Conservation (phyloP, 2,329 filamentous ascomycete species). For the Colletotrichum caudatum region DNA sequence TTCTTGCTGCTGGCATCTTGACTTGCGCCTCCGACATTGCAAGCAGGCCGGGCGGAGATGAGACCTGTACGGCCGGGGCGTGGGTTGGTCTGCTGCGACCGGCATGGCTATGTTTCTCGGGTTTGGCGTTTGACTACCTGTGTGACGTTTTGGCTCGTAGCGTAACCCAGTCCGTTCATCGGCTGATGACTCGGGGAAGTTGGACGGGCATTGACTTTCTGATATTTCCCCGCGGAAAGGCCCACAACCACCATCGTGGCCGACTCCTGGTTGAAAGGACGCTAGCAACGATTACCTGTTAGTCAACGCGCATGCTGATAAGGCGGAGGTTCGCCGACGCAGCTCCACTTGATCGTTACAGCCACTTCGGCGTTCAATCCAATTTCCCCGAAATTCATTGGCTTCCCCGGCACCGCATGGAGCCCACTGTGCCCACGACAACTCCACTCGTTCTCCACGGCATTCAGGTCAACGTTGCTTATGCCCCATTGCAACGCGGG, state of each 20-base stretch:
- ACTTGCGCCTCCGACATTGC: slow-evolving; percentile 70
- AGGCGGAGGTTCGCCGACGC: slow-evolving; percentile 40
- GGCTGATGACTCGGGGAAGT: slow-evolving; percentile 35
- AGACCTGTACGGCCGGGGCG: slow-evolving; percentile 67
- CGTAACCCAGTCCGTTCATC: slow-evolving; percentile 33
- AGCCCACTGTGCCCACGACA: slow-evolving; percentile 22
- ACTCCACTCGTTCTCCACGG: slow-evolving; percentile 29
- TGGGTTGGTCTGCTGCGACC: slow-evolving; percentile 23
- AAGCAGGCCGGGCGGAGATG: slow-evolving; percentile 72
- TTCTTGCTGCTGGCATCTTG: slow-evolving; percentile 66
- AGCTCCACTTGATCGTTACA: slow-evolving; percentile 24
- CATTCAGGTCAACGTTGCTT: neutral
- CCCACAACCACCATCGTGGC: slow-evolving; percentile 30
- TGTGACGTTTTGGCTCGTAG: slow-evolving; percentile 10
- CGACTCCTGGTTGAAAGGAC: slow-evolving; percentile 16
- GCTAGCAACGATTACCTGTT: slow-evolving; percentile 31
- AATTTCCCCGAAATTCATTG: slow-evolving; percentile 7
- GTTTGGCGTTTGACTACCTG: slow-evolving; percentile 1
- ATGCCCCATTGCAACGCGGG: slow-evolving; percentile 26
- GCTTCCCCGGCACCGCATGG: slow-evolving; percentile 15
- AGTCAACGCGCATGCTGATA: slow-evolving; percentile 41
- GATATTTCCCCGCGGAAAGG: slow-evolving; percentile 42
- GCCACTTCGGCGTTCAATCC: slow-evolving; percentile 19
- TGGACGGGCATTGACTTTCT: slow-evolving; percentile 28
- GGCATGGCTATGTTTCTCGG: slow-evolving; percentile 20